phyloP scores from a whole-genome alignment of 2,329 filamentous ascomycete species.

The Colletotrichum phormii region DNA sequence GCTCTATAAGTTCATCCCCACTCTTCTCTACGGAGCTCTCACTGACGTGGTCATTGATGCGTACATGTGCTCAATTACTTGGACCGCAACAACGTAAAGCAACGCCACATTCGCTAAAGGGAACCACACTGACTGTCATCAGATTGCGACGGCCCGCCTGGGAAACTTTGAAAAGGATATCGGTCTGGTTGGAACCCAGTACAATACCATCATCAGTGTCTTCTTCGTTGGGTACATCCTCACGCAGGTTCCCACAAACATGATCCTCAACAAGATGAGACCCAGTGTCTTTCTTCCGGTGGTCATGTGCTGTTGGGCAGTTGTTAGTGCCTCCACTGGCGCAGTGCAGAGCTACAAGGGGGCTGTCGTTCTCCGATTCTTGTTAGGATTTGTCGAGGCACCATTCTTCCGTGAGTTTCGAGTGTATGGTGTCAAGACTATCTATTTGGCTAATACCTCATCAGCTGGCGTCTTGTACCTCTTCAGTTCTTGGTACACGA shows the following conservation, averaged over 20 bases:
- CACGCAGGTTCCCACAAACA: constrained; percentile 22
- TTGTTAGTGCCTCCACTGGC: neutral
- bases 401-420: neutral
- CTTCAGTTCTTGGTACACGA: neutral
- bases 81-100: neutral
- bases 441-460: neutral
- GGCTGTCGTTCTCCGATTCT: neutral
- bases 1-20: neutral
- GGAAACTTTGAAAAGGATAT: constrained; percentile 21
- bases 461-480: neutral
- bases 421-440: neutral
- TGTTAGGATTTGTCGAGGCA: neutral
- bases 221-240: constrained; percentile 27
- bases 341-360: neutral
- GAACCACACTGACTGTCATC: neutral
- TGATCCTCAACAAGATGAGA: constrained; percentile 28
- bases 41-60: neutral
- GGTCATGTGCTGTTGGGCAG: constrained; percentile 22
- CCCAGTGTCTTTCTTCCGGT: constrained; percentile 15
- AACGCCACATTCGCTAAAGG: neutral
- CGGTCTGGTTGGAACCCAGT: constrained; percentile 9
- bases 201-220: constrained; percentile 18
- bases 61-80: neutral
- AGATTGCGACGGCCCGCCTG: neutral
- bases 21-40: neutral